These are phyloP conservation scores for Aspergillus thermomutatus DNA, from an alignment of 2,329 filamentous ascomycete species.

Conservation along the genomic window DNA sequence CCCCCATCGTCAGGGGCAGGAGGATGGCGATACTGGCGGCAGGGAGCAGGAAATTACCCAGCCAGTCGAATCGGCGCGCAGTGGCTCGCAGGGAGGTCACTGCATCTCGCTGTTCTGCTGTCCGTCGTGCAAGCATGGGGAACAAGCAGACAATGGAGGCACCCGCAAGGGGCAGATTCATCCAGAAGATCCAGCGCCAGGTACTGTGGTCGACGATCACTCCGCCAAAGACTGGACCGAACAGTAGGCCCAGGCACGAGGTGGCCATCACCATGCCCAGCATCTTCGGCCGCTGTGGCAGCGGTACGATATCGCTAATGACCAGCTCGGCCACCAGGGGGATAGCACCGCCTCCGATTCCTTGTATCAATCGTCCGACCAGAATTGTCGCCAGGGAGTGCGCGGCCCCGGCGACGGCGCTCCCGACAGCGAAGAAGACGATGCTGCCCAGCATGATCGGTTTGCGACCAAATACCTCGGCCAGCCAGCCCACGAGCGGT, in stretches of 20 bases:
- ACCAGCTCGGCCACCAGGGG: slow-evolving; percentile 42
- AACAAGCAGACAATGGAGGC: no score
- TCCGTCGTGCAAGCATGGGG: no score
- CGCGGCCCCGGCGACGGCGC: slow-evolving; percentile 51
- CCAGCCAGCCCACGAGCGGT: slow-evolving; percentile 50
- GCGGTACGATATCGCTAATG: slow-evolving; percentile 45
- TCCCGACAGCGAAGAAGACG: slow-evolving; percentile 50
- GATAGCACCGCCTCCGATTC: slow-evolving; percentile 49
- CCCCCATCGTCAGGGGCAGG: slow-evolving; percentile 6
- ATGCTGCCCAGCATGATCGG: slow-evolving; percentile 41
- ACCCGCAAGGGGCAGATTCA: no score
- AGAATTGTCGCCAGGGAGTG: slow-evolving; percentile 48
- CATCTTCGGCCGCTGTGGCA: slow-evolving; percentile 30
- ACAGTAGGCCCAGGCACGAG: slow-evolving; percentile 39
- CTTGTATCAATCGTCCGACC: slow-evolving; percentile 54
- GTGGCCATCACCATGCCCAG: slow-evolving; percentile 20
- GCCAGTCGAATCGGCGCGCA: slow-evolving; percentile 1
- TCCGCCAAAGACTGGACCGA: slow-evolving; percentile 45
- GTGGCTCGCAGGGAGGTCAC: background rate
- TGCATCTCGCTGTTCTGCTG: no score
- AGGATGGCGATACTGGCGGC: slow-evolving; percentile 6
- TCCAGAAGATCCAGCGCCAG: slow-evolving; percentile 13
- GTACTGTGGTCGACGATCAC: slow-evolving; percentile 17
- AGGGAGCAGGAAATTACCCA: slow-evolving; percentile 3
- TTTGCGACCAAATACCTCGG: slow-evolving; percentile 53